Evolutionary conservation across 192 early-diverging fungal genomes (phyloP), one percentile per base, ranked within the genome.

Genomic region (Umbelopsis vinacea): DNA sequence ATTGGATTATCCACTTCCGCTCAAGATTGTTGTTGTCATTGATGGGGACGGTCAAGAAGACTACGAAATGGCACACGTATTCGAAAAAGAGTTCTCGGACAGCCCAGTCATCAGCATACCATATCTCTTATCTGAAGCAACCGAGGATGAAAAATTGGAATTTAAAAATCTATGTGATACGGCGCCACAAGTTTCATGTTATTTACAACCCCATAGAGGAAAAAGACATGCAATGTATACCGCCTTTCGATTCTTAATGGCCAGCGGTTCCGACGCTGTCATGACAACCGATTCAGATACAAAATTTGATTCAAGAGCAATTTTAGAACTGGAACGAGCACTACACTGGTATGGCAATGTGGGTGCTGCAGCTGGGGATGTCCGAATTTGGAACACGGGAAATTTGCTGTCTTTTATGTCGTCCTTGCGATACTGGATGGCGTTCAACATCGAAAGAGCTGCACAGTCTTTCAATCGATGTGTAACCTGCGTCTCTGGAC

Each of bases 261-360:
- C 80, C 45, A 69, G 76, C 23, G 83, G 74, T 1, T 78, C 77
- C 24, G 84, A 90, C 37, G 79, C 84, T 40, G 83, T 90, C 2
- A 78, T 90, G n/a, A 79, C 84, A 0, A 90, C 88, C 0, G 88
- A 89, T 66, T 89, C 88, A 2, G 88, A 90, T 66, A 90, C 88
- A 0, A 81, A 80, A 35, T 80, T 90, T 69, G 83, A 90, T 46
- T 74, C 83, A 4, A 71, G 84, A 38, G 83, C 75, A 2, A 57
- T 76, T 14, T 66, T 69, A 60, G 88, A 88, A 38, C 76, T 89
- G 17, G 87, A 83, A 11, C 72, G 78, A 69, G 87, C 85, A 3
- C 53, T 89, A 7, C 72, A 81, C 38, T 81, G 81, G 69, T 85
- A 75, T 22, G 76, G 77, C 2, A 74, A 79, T 21, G 72, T 89